Evolutionary conservation across 1,284 basidiomycete species (phyloP).

Genomic region (Microbotryum scabiosae): DNA sequence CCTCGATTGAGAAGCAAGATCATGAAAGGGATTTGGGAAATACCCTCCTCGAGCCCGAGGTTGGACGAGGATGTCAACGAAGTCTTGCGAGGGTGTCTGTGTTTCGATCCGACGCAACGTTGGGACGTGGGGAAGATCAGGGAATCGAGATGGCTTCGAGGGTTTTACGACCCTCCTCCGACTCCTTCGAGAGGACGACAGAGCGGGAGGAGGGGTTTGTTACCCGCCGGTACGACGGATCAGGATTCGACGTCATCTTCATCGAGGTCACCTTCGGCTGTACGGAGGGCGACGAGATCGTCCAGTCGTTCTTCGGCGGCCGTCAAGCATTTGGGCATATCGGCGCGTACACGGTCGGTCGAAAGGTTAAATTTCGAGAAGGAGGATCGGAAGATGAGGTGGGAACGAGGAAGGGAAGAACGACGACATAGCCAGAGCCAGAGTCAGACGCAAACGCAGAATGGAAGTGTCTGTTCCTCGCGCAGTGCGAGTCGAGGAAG

Average conservation of each 20-base stretch:
- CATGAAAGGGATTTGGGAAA: conserved; percentile 57
- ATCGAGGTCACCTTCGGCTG: not conserved
- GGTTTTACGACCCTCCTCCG: not conserved
- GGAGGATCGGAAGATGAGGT: conserved; percentile 1
- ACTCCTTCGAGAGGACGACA: not conserved
- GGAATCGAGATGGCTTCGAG: conserved; percentile 59
- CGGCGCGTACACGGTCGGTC: not conserved
- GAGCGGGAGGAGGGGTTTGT: not conserved
- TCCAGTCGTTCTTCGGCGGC: not conserved
- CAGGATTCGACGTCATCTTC: not conserved
- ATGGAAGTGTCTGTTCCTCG: not conserved
- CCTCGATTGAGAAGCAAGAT: conserved; percentile 85
- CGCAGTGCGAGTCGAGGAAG: not conserved
- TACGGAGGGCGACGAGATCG: not conserved
- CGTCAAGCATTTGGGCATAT: not conserved
- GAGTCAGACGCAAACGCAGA: no score
- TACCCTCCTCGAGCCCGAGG: conserved; percentile 34
- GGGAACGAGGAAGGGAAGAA: conserved; percentile 1
- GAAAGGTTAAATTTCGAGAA: conserved; percentile 32
- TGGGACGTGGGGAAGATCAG: conserved; percentile 70
- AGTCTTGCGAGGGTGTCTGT: conserved; percentile 65
- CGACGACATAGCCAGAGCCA: not conserved
- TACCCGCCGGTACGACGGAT: no score
- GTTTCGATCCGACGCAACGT: conserved; percentile 51
- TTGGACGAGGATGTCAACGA: conserved; percentile 36